Evolutionary conservation across 352 stramenopile genomes (phyloP).

Genomic region (Stramenopiles sp.): DNA sequence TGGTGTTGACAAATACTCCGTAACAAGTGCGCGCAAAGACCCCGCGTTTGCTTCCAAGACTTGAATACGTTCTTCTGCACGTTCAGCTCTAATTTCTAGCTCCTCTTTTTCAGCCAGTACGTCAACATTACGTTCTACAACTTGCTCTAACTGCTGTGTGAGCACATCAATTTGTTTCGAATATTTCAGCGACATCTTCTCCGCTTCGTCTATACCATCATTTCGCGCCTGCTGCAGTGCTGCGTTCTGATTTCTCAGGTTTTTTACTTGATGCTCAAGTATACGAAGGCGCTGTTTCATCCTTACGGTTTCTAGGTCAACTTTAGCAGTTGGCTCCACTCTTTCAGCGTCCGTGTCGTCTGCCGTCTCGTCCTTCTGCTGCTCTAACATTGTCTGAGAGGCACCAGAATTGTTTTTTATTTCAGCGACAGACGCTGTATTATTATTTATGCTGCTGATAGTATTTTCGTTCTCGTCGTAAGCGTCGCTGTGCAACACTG

Average conservation of each 20-base stretch:
- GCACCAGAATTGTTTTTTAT: no score
- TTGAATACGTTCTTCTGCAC: not conserved
- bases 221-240: not conserved
- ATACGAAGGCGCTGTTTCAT: not conserved
- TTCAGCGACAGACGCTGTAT: no score
- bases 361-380: not conserved
- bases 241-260: not conserved
- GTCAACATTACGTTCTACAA: not conserved
- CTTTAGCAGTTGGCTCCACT: not conserved
- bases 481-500: no score
- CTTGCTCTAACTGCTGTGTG: not conserved
- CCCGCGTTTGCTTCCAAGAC: not conserved
- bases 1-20: not conserved
- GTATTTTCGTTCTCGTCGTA: no score
- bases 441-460: no score
- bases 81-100: not conserved
- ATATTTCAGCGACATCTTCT: not conserved
- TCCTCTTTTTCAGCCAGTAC: not conserved
- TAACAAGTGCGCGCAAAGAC: not conserved
- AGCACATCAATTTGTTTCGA: not conserved
- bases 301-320: not conserved
- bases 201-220: not conserved
- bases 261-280: not conserved
- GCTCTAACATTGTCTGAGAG: not conserved
- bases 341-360: not conserved